Evolutionary conservation across 2,329 filamentous ascomycete species (phyloP).

Genomic region (Parafenestella ontariensis): DNA sequence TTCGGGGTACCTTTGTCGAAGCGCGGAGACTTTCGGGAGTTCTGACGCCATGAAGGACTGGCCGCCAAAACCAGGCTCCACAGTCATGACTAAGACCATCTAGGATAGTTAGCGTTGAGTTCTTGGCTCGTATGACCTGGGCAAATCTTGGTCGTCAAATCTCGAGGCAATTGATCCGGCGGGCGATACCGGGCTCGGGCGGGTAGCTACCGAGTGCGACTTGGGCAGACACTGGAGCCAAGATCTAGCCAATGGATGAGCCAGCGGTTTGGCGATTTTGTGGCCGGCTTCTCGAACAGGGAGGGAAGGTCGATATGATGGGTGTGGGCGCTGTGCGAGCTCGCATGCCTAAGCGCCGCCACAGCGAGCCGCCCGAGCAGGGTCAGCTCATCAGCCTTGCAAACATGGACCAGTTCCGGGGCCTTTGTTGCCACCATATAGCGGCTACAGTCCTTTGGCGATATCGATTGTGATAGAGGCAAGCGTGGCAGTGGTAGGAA

Average conservation of each 20-base stretch:
- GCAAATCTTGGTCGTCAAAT: conserved; percentile 5
- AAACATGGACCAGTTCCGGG: conserved; percentile 14
- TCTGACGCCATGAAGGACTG: conserved; percentile 98
- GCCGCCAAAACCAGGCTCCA: conserved; percentile 94
- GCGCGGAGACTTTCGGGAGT: conserved; percentile 87
- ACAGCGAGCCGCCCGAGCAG: conserved; percentile 32
- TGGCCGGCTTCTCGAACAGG: conserved; percentile 26
- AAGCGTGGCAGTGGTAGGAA: background rate
- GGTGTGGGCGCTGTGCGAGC: conserved; percentile 18
- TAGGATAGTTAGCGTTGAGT: conserved; percentile 48
- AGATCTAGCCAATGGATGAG: conserved; percentile 14
- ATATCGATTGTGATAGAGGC: conserved; percentile 19
- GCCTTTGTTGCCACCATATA: conserved; percentile 20
- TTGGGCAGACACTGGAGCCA: conserved; percentile 5
- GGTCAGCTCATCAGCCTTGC: conserved; percentile 30
- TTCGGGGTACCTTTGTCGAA: conserved; percentile 84
- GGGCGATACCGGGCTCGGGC: conserved; percentile 16
- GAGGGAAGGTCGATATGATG: conserved; percentile 16
- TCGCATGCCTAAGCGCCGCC: conserved; percentile 43
- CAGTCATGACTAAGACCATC: conserved; percentile 99
- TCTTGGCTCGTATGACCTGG: background rate
- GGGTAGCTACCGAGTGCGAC: conserved; percentile 13
- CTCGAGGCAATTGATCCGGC: conserved; percentile 16
- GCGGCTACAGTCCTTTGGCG: conserved; percentile 19
- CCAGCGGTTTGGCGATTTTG: conserved; percentile 9